phyloP scores from a whole-genome alignment of 1,139 yeast species.

The Zygosaccharomyces pseudobailii region DNA sequence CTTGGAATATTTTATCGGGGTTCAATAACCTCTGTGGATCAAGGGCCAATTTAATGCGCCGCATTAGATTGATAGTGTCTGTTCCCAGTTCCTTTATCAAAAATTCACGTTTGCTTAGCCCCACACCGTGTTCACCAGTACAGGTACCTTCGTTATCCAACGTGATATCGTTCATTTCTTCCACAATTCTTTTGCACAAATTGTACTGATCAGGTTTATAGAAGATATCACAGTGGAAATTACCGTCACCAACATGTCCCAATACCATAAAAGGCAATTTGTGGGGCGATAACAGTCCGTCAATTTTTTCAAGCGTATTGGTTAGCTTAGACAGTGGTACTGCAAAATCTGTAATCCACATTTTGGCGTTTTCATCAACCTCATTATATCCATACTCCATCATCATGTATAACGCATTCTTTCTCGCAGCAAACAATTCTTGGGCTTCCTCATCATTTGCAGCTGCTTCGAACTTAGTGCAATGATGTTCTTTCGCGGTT shows the following conservation, averaged over 20 bases:
- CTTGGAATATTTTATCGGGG: constrained; percentile 55
- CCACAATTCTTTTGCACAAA: constrained; percentile 31
- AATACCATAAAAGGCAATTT: constrained; percentile 48
- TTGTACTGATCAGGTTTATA: constrained; percentile 37
- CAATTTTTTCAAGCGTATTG: constrained; percentile 45
- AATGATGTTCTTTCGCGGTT: constrained; percentile 40
- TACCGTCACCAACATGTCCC: constrained; percentile 65
- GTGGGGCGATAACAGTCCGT: constrained; percentile 33
- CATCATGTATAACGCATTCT: constrained; percentile 64
- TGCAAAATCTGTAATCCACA: constrained; percentile 62
- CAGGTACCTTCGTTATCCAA: constrained; percentile 51
- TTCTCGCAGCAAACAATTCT: constrained; percentile 62
- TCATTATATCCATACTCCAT: constrained; percentile 52
- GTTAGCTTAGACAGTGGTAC: constrained; percentile 53
- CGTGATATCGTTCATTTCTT: constrained; percentile 37
- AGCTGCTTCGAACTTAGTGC: constrained; percentile 48
- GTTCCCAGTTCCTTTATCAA: constrained; percentile 48
- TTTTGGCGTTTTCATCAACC: constrained; percentile 45
- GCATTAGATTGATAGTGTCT: constrained; percentile 50
- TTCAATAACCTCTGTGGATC: constrained; percentile 55
- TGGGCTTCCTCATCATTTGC: constrained; percentile 48
- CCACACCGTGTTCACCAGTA: constrained; percentile 64
- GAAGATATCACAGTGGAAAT: constrained; percentile 52
- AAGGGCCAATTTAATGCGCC: constrained; percentile 48
- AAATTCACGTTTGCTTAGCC: constrained; percentile 50